Evolutionary conservation across 2,329 filamentous ascomycete genomes (phyloP).

Genomic region (Neofusicoccum sp.): DNA sequence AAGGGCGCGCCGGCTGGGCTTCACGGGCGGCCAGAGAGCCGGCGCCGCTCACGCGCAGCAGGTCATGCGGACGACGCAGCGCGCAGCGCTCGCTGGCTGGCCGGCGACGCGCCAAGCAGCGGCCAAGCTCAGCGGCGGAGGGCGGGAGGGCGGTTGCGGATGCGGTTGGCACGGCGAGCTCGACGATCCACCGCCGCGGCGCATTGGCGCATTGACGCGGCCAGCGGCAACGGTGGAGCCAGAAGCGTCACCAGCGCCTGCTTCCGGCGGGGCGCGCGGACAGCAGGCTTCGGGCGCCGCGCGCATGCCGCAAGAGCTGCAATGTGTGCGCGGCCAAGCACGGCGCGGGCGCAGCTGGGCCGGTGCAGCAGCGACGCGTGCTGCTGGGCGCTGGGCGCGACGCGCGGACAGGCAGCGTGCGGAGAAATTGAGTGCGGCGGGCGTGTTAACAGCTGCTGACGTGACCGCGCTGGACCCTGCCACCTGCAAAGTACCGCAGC

Average conservation of each 20-base stretch:
- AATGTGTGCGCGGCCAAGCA: conserved; percentile 4
- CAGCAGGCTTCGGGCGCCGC: too few species aligned
- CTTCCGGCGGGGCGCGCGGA: neutral
- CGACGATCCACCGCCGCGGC: too few species aligned
- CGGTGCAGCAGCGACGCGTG: neutral
- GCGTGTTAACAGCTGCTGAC: neutral
- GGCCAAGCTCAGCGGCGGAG: neutral
- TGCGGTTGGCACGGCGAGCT: too few species aligned
- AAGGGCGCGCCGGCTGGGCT: neutral
- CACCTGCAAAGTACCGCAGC: neutral
- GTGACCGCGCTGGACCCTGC: neutral
- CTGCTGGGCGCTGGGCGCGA: conserved; percentile 8
- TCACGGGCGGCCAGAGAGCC: neutral
- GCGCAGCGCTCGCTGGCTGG: neutral
- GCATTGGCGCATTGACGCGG: conserved; percentile 8
- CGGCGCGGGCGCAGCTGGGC: neutral
- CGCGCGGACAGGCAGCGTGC: conserved; percentile 7
- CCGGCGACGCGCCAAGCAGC: neutral
- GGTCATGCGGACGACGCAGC: neutral
- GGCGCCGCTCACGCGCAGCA: neutral
- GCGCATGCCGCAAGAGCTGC: too few species aligned
- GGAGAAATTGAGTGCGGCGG: neutral
- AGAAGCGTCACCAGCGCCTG: too few species aligned
- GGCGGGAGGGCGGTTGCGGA: too few species aligned
- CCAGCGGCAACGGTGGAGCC: conserved; percentile 1